A percentile compares a stretch with the other conserved stretches of the same genome.
Conservation (phyloP, 2,329 filamentous ascomycete species). For the Cercospora sesami region DNA sequence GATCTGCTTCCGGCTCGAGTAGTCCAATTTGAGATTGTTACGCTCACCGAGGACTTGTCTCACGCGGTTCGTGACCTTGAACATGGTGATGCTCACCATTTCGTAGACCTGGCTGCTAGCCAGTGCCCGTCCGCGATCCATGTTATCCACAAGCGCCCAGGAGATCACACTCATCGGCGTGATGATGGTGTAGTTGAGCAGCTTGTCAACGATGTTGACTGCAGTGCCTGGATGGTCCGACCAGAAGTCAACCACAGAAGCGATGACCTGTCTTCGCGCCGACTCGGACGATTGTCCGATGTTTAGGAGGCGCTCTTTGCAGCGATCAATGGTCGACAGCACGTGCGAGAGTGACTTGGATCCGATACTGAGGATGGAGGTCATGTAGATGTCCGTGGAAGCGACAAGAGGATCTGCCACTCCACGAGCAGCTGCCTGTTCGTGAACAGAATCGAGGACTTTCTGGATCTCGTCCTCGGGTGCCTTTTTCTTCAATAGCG, state of each 20-base stretch:
- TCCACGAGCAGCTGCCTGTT: slow-evolving; percentile 68
- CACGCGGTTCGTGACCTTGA: slow-evolving; percentile 84
- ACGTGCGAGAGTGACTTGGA: slow-evolving; percentile 96
- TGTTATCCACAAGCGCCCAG: slow-evolving; percentile 75
- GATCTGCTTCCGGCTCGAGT: slow-evolving; percentile 60
- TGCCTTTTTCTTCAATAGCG: slow-evolving; percentile 79
- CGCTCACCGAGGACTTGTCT: slow-evolving; percentile 72
- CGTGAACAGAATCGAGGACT: slow-evolving; percentile 76
- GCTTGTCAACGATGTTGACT: slow-evolving; percentile 89
- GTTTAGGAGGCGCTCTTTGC: slow-evolving; percentile 81
- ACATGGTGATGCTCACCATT: slow-evolving; percentile 82
- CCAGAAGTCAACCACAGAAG: slow-evolving; percentile 91
- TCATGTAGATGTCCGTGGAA: slow-evolving; percentile 93
- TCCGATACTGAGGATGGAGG: slow-evolving; percentile 87
- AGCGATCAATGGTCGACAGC: slow-evolving; percentile 90
- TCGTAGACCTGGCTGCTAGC: slow-evolving; percentile 80
- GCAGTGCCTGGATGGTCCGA: slow-evolving; percentile 86
- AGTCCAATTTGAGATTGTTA: slow-evolving; percentile 56
- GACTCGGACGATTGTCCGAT: slow-evolving; percentile 72
- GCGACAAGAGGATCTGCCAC: slow-evolving; percentile 73
- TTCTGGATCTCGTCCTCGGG: slow-evolving; percentile 82
- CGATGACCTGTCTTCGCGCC: slow-evolving; percentile 83
- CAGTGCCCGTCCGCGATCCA: slow-evolving; percentile 58
- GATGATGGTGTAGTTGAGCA: slow-evolving; percentile 95
- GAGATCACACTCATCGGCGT: slow-evolving; percentile 81